These are phyloP conservation scores for Tricladium varicosporioides DNA, from an alignment of 2,329 filamentous ascomycete genomes.

Conservation along the genomic window DNA sequence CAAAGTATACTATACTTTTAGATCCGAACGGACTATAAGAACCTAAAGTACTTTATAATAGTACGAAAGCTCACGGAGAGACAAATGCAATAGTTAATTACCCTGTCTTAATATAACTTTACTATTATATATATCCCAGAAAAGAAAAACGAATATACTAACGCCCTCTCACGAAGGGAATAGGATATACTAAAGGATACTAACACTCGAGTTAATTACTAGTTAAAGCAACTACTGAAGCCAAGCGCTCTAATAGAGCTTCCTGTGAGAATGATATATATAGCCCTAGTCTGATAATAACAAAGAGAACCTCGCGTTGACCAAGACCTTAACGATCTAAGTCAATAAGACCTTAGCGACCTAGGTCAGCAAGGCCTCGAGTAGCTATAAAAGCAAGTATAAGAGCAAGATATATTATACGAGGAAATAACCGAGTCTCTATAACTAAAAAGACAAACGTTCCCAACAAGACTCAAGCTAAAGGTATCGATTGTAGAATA, in stretches of 20 bases:
- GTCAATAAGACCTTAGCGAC: too few species aligned
- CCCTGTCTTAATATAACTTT: conserved; percentile 6
- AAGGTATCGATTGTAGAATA: neutral
- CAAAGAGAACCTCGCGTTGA: too few species aligned
- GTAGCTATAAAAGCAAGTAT: too few species aligned
- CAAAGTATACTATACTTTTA: too few species aligned
- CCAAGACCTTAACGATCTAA: too few species aligned
- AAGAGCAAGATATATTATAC: too few species aligned
- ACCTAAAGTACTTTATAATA: conserved; percentile 11
- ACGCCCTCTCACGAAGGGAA: neutral
- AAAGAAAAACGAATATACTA: neutral
- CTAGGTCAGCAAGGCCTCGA: too few species aligned
- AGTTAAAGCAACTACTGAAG: neutral
- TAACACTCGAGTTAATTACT: neutral
- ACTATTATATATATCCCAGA: neutral
- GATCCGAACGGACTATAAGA: conserved; percentile 9
- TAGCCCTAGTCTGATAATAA: too few species aligned
- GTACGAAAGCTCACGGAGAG: conserved; percentile 1
- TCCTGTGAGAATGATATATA: too few species aligned
- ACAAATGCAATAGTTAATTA: conserved; percentile 4
- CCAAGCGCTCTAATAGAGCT: too few species aligned
- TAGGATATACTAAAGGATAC: neutral
- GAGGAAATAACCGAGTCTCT: too few species aligned
- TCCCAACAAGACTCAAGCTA: neutral
- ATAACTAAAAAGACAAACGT: neutral